Evolutionary conservation across 2,329 filamentous ascomycete genomes (phyloP).

Genomic region (Botrytis medusae): DNA sequence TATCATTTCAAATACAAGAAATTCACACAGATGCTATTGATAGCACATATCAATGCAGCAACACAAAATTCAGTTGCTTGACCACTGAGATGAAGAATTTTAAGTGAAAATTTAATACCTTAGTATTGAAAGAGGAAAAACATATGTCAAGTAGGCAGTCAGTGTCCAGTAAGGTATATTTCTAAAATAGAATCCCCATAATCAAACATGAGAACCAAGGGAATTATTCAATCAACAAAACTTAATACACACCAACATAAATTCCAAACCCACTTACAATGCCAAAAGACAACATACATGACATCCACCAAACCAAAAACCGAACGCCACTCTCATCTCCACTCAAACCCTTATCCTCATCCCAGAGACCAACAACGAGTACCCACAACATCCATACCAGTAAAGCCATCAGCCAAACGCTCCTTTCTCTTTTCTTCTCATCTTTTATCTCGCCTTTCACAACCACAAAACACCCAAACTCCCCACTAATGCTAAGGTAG

Average conservation of each 20-base stretch:
- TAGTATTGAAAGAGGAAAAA: not conserved
- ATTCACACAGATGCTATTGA: not conserved
- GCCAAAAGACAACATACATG: slow-evolving; percentile 9
- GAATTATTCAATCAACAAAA: not conserved
- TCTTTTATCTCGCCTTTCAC: not conserved
- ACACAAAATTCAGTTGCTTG: not conserved
- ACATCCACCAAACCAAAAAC: slow-evolving; percentile 5
- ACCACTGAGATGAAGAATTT: not conserved
- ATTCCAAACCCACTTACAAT: not conserved
- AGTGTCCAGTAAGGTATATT: not conserved
- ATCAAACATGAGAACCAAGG: not conserved
- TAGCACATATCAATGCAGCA: not conserved
- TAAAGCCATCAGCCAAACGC: slow-evolving; percentile 3
- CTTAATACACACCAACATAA: slow-evolving; percentile 1
- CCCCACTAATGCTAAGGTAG: slow-evolving; percentile 1
- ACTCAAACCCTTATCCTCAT: not conserved
- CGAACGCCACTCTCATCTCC: slow-evolving; percentile 3
- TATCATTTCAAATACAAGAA: not conserved
- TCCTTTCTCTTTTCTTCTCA: not conserved
- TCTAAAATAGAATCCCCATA: not conserved
- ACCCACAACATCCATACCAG: slow-evolving; percentile 8
- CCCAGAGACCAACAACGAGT: not conserved
- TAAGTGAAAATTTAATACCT: not conserved
- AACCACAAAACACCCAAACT: slow-evolving; percentile 18
- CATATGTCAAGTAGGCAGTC: not conserved